These are phyloP conservation scores for Mucor mucedo DNA, from an alignment of 371 early-diverging fungal species.

Conservation along the genomic window DNA sequence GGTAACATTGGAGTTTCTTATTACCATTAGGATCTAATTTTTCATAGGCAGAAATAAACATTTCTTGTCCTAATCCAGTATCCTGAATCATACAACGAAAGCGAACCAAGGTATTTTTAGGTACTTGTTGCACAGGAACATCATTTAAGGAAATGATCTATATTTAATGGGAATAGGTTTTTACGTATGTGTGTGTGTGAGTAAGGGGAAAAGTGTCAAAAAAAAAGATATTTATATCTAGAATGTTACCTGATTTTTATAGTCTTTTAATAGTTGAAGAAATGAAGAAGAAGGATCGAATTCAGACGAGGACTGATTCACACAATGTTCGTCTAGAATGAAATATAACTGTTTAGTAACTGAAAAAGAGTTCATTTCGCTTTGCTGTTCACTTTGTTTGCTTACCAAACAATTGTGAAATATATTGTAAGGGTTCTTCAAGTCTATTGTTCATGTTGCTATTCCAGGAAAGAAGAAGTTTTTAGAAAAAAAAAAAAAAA, in stretches of 20 bases:
- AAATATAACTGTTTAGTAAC: not conserved
- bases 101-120: conserved; percentile 59
- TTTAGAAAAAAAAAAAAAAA: conserved; percentile 16
- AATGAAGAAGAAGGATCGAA: conserved; percentile 28
- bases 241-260: conserved; percentile 28
- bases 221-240: not conserved
- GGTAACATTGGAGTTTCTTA: conserved; percentile 32
- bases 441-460: conserved; percentile 12
- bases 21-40: conserved; percentile 27
- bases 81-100: conserved; percentile 76
- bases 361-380: not conserved
- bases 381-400: not conserved
- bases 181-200: not conserved
- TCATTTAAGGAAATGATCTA: conserved; percentile 61
- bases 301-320: conserved; percentile 10
- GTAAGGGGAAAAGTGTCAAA: not conserved
- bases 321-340: conserved; percentile 17
- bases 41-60: conserved; percentile 56
- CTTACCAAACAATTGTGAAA: conserved; percentile 23
- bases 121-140: conserved; percentile 39
- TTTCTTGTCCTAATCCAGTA: conserved; percentile 67
- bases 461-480: not conserved
- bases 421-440: conserved; percentile 19
- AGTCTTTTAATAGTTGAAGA: conserved; percentile 20
- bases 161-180: not conserved